A percentile compares a stretch with the other conserved stretches of the same genome.
Conservation (phyloP, 1,284 basidiomycete species). For the Athelia sp. region DNA sequence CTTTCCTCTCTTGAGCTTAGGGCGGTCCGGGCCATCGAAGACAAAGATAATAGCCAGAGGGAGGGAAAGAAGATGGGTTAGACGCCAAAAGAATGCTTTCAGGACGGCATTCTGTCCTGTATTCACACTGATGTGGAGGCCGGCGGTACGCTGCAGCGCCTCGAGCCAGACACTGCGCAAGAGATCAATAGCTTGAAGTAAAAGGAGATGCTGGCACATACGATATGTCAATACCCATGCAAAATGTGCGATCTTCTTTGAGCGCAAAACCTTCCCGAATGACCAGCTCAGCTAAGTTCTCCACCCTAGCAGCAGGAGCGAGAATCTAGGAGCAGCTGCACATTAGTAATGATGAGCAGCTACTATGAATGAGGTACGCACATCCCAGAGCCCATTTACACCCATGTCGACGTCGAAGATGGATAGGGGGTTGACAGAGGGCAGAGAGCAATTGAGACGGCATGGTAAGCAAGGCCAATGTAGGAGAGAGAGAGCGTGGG, state of each 20-base stretch:
- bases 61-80: neutral
- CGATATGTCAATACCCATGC: neutral
- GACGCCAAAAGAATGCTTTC: neutral
- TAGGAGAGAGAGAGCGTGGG: neutral
- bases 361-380: neutral
- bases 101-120: constrained; percentile 1
- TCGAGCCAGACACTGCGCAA: neutral
- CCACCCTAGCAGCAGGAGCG: neutral
- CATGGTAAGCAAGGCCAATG: neutral
- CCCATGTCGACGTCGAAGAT: constrained; percentile 1
- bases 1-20: neutral
- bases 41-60: neutral
- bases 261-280: neutral
- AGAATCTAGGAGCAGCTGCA: neutral
- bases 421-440: neutral
- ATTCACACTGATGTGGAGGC: neutral
- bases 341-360: neutral
- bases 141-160: neutral
- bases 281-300: neutral
- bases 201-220: neutral
- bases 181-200: neutral
- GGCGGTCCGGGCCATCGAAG: neutral
- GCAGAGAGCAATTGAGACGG: neutral
- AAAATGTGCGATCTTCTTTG: neutral
- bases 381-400: constrained; percentile 5